Evolutionary conservation across 176 grass and related monocot genomes (phyloP), one percentile per base, ranked within the genome.

Genomic region (Stipa capillata): DNA sequence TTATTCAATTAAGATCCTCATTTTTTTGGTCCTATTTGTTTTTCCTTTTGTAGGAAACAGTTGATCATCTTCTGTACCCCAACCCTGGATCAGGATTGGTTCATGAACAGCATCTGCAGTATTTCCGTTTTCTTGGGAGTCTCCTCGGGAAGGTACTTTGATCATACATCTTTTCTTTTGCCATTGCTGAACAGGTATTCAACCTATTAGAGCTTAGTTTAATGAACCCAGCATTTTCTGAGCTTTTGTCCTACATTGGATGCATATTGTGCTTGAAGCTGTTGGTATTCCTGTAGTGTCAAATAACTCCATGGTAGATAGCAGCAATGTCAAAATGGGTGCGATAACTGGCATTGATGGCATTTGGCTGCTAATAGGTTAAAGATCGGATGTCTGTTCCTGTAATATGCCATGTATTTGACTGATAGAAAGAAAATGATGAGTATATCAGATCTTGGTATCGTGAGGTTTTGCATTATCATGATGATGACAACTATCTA

Each of bases 31-130:
- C 33, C 50, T 71, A 66, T 50, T 50, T 67, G 8, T 57, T 84
- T 45, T 64, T 65, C 4, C 21, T 73, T 77, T 64, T 76, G 21
- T 83, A 99, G 96, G 96, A 95, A 92, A 99, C 96, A 0, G 47
- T 84, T 11, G 88, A 93, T 85, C 96, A 99, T 86, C 90, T 92
- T 91, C 70, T 99, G 47, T 99, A 93, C 73, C 96, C 96, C 56
- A 99, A 99, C 66, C 96, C 96, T 63, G 96, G 92, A 89, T 99
- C 96, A 16, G 92, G 90, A 77, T 85, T 99, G 72, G 85, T 93
- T 87, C 92, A 99, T 79, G 96, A 99, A 61, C 90, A 89, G 13
- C 96, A 99, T 71, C 83, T 99, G 8, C 88, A 99, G 60, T 95
- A 92, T 93, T 99, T 93, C 69, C 77, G 84, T 84, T 99, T 95